Percentiles rank a stretch among this genome's conserved stretches.
These are phyloP conservation scores for Venturia oleaginea DNA, from an alignment of 2,329 filamentous ascomycete genomes.

Conservation along the genomic window DNA sequence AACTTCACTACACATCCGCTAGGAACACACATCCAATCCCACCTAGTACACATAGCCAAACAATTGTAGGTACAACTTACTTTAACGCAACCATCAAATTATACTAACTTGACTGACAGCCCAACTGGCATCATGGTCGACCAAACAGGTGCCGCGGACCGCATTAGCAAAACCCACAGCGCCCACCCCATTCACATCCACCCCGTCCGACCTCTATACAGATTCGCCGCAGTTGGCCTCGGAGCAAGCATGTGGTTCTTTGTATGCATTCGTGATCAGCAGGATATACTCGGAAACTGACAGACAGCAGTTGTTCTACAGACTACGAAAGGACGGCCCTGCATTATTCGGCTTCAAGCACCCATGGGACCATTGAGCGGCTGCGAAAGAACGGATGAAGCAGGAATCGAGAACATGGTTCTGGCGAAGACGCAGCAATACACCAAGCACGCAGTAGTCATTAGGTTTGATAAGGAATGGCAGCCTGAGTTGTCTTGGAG, in stretches of 20 bases:
- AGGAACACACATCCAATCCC: too few species aligned
- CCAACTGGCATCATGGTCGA: constrained; percentile 9
- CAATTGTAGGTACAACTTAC: not conserved
- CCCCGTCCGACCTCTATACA: constrained; percentile 62
- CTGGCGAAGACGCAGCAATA: not conserved
- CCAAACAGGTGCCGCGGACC: not conserved
- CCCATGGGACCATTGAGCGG: constrained; percentile 75
- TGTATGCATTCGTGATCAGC: constrained; percentile 46
- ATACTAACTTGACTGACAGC: not conserved
- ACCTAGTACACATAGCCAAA: not conserved
- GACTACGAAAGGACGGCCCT: constrained; percentile 91
- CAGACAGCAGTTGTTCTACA: constrained; percentile 70
- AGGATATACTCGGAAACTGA: constrained; percentile 18
- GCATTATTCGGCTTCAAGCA: constrained; percentile 89
- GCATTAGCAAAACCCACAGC: not conserved
- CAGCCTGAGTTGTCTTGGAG: not conserved
- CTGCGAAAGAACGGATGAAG: constrained; percentile 24
- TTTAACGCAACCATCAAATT: not conserved
- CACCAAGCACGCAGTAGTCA: not conserved
- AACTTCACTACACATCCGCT: not conserved
- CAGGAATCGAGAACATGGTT: not conserved
- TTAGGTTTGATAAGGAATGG: not conserved
- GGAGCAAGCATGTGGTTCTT: constrained; percentile 99
- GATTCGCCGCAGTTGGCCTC: constrained; percentile 75
- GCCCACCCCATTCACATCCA: constrained; percentile 48